phyloP scores from a whole-genome alignment of 2,329 filamentous ascomycete species.

The Lasiodiplodia gonubiensis region DNA sequence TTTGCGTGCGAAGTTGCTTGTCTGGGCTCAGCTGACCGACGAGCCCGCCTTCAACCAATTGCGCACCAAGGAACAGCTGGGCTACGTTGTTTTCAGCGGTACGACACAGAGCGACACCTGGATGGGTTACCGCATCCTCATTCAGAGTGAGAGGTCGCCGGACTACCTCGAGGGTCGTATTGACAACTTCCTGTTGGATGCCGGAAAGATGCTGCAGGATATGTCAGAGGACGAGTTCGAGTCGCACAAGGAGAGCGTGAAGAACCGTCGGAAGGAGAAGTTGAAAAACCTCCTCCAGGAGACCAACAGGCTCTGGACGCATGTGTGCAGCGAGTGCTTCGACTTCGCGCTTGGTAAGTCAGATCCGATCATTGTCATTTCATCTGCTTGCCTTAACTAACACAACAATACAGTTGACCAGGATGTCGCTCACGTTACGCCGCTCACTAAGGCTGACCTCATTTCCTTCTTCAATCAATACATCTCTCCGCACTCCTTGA shows the following conservation, averaged over 20 bases:
- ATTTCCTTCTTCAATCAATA: conserved; percentile 76
- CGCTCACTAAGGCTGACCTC: conserved; percentile 79
- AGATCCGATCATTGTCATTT: neutral
- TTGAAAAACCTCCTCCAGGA: conserved; percentile 91
- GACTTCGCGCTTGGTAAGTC: conserved; percentile 82
- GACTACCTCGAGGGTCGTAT: conserved; percentile 87
- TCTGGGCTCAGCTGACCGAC: conserved; percentile 88
- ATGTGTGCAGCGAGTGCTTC: conserved; percentile 84
- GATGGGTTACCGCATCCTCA: conserved; percentile 80
- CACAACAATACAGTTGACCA: conserved; percentile 62
- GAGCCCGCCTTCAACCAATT: conserved; percentile 95
- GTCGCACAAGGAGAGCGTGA: conserved; percentile 84
- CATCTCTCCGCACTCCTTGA: conserved; percentile 74
- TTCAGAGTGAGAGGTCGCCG: conserved; percentile 88
- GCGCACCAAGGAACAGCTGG: conserved; percentile 94
- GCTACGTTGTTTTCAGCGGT: conserved; percentile 93
- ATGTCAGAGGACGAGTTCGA: conserved; percentile 89
- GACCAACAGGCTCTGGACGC: conserved; percentile 79
- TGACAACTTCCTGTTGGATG: conserved; percentile 77
- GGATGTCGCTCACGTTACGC: conserved; percentile 76
- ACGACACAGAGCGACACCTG: conserved; percentile 75
- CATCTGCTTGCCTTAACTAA: conserved; percentile 5
- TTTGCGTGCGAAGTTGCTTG: conserved; percentile 75
- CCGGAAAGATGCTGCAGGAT: conserved; percentile 68
- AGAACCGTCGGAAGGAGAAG: conserved; percentile 87